A percentile compares a stretch with the other conserved stretches of the same genome.
These are phyloP conservation scores for Termitomyces sp. DNA, from an alignment of 768 basidiomycete genomes.

Conservation along the genomic window DNA sequence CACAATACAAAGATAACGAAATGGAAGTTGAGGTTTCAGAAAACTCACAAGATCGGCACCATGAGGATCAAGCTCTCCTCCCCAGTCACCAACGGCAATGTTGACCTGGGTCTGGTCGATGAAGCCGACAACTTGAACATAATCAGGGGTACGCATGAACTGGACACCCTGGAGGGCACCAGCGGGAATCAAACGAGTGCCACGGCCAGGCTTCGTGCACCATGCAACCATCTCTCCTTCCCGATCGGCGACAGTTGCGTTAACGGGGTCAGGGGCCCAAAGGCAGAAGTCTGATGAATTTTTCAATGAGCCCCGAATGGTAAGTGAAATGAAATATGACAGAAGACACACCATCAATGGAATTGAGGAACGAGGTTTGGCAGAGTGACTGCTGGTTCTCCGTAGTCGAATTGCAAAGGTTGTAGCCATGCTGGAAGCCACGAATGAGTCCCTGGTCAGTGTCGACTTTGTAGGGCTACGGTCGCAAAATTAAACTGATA, in stretches of 20 bases:
- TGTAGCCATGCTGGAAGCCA: constrained; percentile 56
- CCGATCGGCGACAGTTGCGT: constrained; percentile 47
- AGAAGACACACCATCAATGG: constrained; percentile 40
- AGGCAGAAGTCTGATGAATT: constrained; percentile 49
- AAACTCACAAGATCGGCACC: constrained; percentile 38
- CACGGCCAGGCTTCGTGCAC: constrained; percentile 61
- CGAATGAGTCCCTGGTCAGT: constrained; percentile 26
- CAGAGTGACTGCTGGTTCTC: constrained; percentile 52
- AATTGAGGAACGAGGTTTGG: constrained; percentile 58
- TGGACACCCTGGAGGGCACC: constrained; percentile 57
- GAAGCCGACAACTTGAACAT: constrained; percentile 52
- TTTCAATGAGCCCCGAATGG: not conserved
- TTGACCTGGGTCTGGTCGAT: constrained; percentile 53
- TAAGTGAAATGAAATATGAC: not conserved
- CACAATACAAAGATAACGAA: not conserved
- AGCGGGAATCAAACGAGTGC: constrained; percentile 57
- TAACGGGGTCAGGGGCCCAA: constrained; percentile 44
- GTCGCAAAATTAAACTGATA: not conserved
- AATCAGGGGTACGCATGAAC: constrained; percentile 45
- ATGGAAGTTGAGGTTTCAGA: not conserved
- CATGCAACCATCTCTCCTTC: constrained; percentile 63
- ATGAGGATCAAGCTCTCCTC: constrained; percentile 70
- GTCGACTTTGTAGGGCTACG: constrained; percentile 34
- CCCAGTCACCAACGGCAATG: constrained; percentile 42
- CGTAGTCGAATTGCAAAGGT: constrained; percentile 63